Evolutionary conservation across 345 rosid genomes (phyloP), one percentile per base, ranked within the genome.

Genomic region (Cardamine occulta): DNA sequence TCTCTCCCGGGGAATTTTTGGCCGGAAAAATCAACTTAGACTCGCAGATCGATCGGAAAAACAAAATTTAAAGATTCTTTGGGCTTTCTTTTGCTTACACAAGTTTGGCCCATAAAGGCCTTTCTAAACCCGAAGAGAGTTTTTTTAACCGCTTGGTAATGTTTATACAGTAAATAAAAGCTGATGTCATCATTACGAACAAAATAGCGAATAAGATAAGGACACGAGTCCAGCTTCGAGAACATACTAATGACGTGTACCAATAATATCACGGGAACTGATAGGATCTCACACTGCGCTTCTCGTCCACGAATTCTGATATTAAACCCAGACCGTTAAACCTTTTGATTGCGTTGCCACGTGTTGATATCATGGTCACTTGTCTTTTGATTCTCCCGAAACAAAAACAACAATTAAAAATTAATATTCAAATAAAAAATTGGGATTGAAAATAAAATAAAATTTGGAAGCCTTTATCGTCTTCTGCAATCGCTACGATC

Each of bases 281-380:
- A 92, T 92, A 87, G 92, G 90, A 90, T 88, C 88, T 72, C 80
- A 79, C 76, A 72, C 49, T 79, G 63, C 68, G 24, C 62, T 87
- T 87, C 94, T 87, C 93, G 83, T 84, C 97, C 97, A 92, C 96
- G 84, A 92, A 73, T 87, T 88, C 78, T 82, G 96, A 86, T 86
- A 76, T 85, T 76, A 45, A 52, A 60, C 35, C 14, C 79, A 59
- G 63, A 74, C 55, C 79, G 75, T 69, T 73, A n/a, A 62, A 59
- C 68, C 78, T 60, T 58, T 80, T 68, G 88, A 87, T 83, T 84
- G 65, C 18, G 49, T 13, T 18, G 83, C 77, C 91, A 88, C 92
- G 93, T 87, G 96, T 84, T 88, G 23, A 18, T 40, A 5, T 40
- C 55, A 58, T 8, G 35, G 13, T 78, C 80, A 63, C 80, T 72